These are phyloP conservation scores for Helotiales sp. DNA, from an alignment of 2,329 filamentous ascomycete genomes.

Conservation along the genomic window DNA sequence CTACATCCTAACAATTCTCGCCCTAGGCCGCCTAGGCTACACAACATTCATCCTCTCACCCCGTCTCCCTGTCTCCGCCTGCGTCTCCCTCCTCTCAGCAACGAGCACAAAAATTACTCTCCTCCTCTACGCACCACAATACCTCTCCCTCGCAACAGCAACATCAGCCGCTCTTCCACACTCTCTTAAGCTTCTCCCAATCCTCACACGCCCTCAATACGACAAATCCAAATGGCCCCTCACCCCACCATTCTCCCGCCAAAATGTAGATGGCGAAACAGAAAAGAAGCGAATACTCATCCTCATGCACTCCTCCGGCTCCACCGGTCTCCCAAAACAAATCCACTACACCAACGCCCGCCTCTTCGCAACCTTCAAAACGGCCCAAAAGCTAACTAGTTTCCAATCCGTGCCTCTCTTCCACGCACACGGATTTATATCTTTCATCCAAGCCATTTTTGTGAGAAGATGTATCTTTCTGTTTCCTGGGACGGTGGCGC, in stretches of 20 bases:
- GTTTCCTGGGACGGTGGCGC: slow-evolving; percentile 35
- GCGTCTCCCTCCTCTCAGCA: not conserved
- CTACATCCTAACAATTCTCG: not conserved
- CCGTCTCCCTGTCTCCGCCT: not conserved
- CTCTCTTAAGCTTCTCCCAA: not conserved
- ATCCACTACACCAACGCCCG: not conserved
- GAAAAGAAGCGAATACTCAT: not conserved
- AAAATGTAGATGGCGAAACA: not conserved
- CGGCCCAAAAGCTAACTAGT: not conserved
- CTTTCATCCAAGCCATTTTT: not conserved
- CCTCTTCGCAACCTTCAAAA: not conserved
- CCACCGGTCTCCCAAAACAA: not conserved
- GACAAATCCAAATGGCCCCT: slow-evolving; percentile 15
- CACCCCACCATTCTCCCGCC: slow-evolving; percentile 16
- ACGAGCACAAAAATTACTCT: not conserved
- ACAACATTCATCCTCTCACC: not conserved
- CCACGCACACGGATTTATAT: not conserved
- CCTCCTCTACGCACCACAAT: slow-evolving; percentile 1
- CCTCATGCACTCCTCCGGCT: not conserved
- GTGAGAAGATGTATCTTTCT: not conserved
- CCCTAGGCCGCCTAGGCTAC: not conserved
- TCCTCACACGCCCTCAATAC: slow-evolving; percentile 5
- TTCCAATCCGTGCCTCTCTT: not conserved
- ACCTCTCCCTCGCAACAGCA: not conserved
- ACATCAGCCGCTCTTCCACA: not conserved